Conservation (phyloP, 164 flowering plant genomes). For the Sextonia rubra region DNA sequence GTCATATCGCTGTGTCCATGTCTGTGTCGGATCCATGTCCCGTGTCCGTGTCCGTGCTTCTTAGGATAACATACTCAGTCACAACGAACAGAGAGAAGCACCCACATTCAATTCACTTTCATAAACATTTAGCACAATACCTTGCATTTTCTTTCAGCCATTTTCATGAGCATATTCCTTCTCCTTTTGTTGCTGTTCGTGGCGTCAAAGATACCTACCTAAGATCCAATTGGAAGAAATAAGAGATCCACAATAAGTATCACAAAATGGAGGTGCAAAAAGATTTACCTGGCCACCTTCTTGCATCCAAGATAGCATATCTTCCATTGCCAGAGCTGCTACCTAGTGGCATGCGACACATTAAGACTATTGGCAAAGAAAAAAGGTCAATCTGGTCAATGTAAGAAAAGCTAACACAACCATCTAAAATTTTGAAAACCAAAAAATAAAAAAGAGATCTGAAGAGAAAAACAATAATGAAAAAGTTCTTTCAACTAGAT, state of each 20-base stretch:
- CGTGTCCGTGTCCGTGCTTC: too few relatives aligned
- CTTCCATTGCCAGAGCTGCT: conserved; percentile 98
- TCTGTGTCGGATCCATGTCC: too few relatives aligned
- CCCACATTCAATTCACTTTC: not conserved
- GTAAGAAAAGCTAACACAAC: not conserved
- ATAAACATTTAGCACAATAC: conserved; percentile 24
- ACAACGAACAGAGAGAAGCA: too few relatives aligned
- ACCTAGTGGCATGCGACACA: conserved; percentile 69
- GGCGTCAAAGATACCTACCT: conserved; percentile 99
- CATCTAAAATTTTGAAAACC: not conserved
- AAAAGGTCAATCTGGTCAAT: conserved; percentile 28
- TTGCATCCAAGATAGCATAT: conserved; percentile 98
- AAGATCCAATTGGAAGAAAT: conserved; percentile 11
- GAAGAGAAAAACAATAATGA: not conserved
- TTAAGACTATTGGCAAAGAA: conserved; percentile 47
- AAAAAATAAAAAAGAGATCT: not conserved
- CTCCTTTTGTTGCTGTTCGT: conserved; percentile 80
- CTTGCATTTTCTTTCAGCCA: conserved; percentile 99
- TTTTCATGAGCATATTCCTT: conserved; percentile 97
- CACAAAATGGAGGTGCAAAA: conserved; percentile 6
- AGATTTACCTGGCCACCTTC: conserved; percentile 94
- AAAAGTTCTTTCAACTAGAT: not conserved
- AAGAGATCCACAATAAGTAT: not conserved
- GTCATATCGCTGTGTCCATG: too few relatives aligned
- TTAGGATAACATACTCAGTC: too few relatives aligned